Evolutionary conservation across 345 rosid genomes (phyloP).

Genomic region (Dimocarpus longan): DNA sequence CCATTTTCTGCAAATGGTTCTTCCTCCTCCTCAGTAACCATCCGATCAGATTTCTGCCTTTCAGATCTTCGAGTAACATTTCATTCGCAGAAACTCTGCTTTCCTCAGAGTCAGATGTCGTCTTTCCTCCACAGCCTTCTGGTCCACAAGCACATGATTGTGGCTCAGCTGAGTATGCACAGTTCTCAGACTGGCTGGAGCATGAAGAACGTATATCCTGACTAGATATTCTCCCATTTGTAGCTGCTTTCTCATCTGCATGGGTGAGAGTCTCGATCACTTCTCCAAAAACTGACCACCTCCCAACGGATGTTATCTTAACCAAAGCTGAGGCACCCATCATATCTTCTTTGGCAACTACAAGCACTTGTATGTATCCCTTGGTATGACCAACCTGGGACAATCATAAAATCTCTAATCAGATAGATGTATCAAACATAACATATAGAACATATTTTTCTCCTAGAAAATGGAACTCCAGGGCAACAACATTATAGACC

Average conservation of each 20-base stretch:
- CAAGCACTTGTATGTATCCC: constrained; percentile 81
- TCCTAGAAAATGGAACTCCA: background rate
- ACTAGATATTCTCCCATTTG: constrained; percentile 21
- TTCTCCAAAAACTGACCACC: constrained; percentile 94
- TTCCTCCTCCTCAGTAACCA: constrained; percentile 54
- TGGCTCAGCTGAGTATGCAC: constrained; percentile 46
- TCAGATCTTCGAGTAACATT: constrained; percentile 34
- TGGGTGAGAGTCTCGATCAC: constrained; percentile 59
- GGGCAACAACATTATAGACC: background rate
- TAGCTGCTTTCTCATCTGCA: constrained; percentile 23
- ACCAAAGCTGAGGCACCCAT: constrained; percentile 75
- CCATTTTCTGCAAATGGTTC: constrained; percentile 28
- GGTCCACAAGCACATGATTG: constrained; percentile 50
- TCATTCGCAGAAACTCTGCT: constrained; percentile 18
- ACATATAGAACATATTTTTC: background rate
- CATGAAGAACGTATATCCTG: constrained; percentile 36
- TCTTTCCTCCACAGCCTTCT: constrained; percentile 53
- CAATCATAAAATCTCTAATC: constrained; percentile 13
- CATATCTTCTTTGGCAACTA: constrained; percentile 66
- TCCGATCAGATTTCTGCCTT: constrained; percentile 38
- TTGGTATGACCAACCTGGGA: constrained; percentile 94
- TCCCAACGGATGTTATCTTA: constrained; percentile 87
- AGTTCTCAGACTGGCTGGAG: constrained; percentile 34
- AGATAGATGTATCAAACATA: background rate
- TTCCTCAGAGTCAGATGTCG: constrained; percentile 13